Evolutionary conservation across 2,329 filamentous ascomycete species (phyloP).

Genomic region (Ophiostoma fasciatum): DNA sequence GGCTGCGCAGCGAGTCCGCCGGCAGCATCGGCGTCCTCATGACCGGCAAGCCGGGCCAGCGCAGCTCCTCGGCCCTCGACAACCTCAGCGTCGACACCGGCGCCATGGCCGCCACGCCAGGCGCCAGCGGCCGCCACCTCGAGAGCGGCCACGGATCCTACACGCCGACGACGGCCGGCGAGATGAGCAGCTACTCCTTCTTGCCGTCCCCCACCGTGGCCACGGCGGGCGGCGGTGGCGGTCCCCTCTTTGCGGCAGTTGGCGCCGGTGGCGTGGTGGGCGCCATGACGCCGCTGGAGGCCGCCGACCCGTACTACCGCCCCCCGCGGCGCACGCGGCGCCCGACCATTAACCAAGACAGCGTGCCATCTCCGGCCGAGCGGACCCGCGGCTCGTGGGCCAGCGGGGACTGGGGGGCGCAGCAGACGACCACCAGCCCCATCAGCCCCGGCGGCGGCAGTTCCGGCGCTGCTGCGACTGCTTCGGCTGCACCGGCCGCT

Average conservation of each 20-base stretch:
- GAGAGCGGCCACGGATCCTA: conserved; percentile 49
- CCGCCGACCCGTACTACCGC: conserved; percentile 73
- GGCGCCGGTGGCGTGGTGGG: neutral
- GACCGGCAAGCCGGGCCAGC: conserved; percentile 24
- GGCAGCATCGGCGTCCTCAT: conserved; percentile 40
- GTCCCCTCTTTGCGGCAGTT: conserved; percentile 19
- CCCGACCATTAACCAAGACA: conserved; percentile 28
- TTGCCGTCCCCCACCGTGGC: conserved; percentile 39
- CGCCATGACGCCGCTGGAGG: conserved; percentile 26
- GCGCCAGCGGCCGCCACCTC: conserved; percentile 29
- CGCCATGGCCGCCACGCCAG: conserved; percentile 24
- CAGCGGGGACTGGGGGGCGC: conserved; percentile 23
- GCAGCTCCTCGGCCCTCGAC: conserved; percentile 41
- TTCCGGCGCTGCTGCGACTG: conserved; percentile 21
- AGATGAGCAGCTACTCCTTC: conserved; percentile 55
- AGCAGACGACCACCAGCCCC: too few relatives aligned
- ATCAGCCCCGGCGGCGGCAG: neutral
- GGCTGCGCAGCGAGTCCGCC: conserved; percentile 45
- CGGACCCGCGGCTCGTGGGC: conserved; percentile 22
- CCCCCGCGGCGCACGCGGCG: conserved; percentile 53
- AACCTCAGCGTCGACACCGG: conserved; percentile 28
- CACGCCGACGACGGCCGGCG: conserved; percentile 58
- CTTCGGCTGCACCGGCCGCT: conserved; percentile 21
- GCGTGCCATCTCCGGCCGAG: conserved; percentile 27
- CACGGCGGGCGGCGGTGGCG: conserved; percentile 3